These are phyloP conservation scores for Pouteria glomerata DNA, from an alignment of 148 eudicot genomes.

Conservation along the genomic window DNA sequence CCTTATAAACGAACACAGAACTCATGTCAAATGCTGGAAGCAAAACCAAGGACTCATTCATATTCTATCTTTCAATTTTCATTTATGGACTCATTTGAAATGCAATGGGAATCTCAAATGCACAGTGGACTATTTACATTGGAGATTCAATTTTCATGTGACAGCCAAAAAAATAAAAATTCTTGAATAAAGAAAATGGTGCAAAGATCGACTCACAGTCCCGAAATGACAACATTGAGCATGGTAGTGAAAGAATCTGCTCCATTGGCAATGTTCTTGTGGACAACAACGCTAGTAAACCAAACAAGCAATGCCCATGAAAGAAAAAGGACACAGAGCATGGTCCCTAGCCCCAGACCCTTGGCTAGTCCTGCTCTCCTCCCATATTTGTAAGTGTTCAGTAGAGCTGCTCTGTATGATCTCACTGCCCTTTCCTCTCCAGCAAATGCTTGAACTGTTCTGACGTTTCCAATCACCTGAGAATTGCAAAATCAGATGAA, in stretches of 20 bases:
- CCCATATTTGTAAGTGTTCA: constrained; percentile 74
- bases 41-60: not conserved
- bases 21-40: not conserved
- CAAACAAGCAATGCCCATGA: constrained; percentile 98
- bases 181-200: constrained; percentile 1
- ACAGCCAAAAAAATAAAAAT: not conserved
- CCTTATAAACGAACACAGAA: not conserved
- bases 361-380: constrained; percentile 87
- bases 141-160: not conserved
- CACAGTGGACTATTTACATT: not conserved
- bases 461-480: constrained; percentile 89
- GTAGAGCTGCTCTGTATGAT: constrained; percentile 55
- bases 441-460: constrained; percentile 95
- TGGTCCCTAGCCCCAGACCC: constrained; percentile 83
- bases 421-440: constrained; percentile 87
- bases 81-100: not conserved
- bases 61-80: not conserved
- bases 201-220: constrained; percentile 60
- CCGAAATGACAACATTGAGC: constrained; percentile 96
- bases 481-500: not conserved
- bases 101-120: not conserved
- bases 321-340: constrained; percentile 87
- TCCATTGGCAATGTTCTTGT: constrained; percentile 82
- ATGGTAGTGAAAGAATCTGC: constrained; percentile 97
- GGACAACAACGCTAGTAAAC: constrained; percentile 88